Evolutionary conservation across 352 stramenopile species (phyloP).

Genomic region (Aphanomyces cochlioides): DNA sequence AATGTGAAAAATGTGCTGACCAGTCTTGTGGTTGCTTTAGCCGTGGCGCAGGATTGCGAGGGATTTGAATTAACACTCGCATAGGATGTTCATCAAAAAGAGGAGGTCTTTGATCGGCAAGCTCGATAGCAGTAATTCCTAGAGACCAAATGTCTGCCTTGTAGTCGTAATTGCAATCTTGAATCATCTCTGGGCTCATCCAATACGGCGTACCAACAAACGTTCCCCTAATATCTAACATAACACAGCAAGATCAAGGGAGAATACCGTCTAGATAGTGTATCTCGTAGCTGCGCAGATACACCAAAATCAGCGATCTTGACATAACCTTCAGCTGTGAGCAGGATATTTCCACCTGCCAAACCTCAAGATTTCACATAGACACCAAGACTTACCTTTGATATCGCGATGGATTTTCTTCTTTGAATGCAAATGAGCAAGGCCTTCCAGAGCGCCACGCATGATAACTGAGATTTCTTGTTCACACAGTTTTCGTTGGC

Average conservation of each 20-base stretch:
- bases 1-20: constrained; percentile 75
- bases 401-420: constrained; percentile 93
- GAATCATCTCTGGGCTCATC: constrained; percentile 94
- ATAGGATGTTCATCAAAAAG: constrained; percentile 89
- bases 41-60: constrained; percentile 74
- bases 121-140: constrained; percentile 89
- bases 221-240: constrained; percentile 35
- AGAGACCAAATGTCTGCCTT: constrained; percentile 90
- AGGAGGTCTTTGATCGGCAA: constrained; percentile 88
- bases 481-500: constrained; percentile 48
- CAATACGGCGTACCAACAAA: constrained; percentile 93
- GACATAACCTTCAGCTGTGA: constrained; percentile 87
- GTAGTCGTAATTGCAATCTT: constrained; percentile 87
- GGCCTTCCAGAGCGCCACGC: constrained; percentile 62
- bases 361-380: not conserved
- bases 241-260: not conserved
- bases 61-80: constrained; percentile 69
- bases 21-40: constrained; percentile 70
- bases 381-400: constrained; percentile 37
- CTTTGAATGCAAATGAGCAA: constrained; percentile 80
- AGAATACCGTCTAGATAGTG: constrained; percentile 43
- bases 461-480: constrained; percentile 76
- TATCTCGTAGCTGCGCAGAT: constrained; percentile 58
- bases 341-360: constrained; percentile 93
- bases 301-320: constrained; percentile 95